Conservation (phyloP, 495 filamentous ascomycete species). For the Hamigera avellanea region DNA sequence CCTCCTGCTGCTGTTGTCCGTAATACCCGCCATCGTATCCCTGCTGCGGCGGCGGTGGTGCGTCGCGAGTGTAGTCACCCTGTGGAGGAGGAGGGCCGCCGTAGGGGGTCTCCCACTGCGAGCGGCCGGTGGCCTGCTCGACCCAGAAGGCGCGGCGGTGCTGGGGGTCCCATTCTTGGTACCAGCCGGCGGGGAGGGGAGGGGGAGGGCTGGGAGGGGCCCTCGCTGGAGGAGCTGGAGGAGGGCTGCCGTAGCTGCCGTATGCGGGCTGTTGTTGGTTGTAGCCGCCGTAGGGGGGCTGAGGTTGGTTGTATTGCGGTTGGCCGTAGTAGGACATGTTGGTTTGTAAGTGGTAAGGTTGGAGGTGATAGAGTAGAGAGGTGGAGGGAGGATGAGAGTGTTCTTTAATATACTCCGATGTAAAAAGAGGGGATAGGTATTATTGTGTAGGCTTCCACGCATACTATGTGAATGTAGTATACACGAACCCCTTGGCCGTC, state of each 20-base stretch:
- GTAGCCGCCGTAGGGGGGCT: conserved; percentile 8
- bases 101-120: conserved; percentile 40
- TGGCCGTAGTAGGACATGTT: too few species aligned
- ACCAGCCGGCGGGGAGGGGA: conserved; percentile 47
- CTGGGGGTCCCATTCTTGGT: conserved; percentile 44
- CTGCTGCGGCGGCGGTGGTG: not conserved
- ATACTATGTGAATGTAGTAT: too few species aligned
- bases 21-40: not conserved
- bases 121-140: conserved; percentile 44
- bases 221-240: too few species aligned
- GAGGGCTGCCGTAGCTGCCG: conserved; percentile 2
- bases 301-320: conserved; percentile 9
- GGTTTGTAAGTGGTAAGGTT: conserved; percentile 5
- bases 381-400: conserved; percentile 8
- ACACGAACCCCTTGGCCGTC: too few species aligned
- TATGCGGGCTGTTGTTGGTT: too few species aligned
- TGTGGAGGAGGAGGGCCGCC: not conserved
- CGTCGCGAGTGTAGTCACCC: not conserved
- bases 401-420: not conserved
- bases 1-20: not conserved
- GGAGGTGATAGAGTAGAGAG: conserved; percentile 2
- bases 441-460: too few species aligned
- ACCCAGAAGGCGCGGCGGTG: conserved; percentile 49
- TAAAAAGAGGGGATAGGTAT: too few species aligned
- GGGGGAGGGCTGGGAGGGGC: conserved; percentile 30